A percentile compares a stretch with the other conserved stretches of the same genome.
phyloP scores from a whole-genome alignment of 2,329 filamentous ascomycete species.

The Fusarium haematococcum region DNA sequence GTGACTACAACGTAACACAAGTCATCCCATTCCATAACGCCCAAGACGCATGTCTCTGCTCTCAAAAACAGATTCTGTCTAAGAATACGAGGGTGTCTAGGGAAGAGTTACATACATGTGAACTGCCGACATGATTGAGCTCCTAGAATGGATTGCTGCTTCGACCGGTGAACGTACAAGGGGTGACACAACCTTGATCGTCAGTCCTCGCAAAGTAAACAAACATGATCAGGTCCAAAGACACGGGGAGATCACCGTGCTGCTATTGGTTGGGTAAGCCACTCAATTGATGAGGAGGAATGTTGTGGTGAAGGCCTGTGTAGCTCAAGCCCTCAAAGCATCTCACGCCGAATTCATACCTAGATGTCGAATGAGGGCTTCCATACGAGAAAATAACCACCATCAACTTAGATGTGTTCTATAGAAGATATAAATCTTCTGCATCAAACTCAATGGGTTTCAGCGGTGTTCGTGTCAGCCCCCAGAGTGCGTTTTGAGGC shows the following conservation, averaged over 20 bases:
- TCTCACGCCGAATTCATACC: not conserved
- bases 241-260: not conserved
- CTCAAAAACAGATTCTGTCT: not conserved
- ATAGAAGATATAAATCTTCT: not conserved
- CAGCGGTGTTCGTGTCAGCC: not conserved
- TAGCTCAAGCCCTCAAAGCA: not conserved
- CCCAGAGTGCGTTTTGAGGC: not conserved
- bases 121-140: not conserved
- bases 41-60: not conserved
- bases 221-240: not conserved
- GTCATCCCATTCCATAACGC: not conserved
- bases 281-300: not conserved
- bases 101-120: not conserved
- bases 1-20: not conserved
- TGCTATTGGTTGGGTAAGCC: not conserved
- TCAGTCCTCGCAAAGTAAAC: not conserved
- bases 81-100: not conserved
- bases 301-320: not conserved
- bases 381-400: not conserved
- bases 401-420: no score
- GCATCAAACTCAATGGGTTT: not conserved
- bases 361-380: not conserved
- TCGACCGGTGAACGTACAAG: not conserved
- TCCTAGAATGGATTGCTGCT: not conserved
- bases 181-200: not conserved